Evolutionary conservation across 2,329 filamentous ascomycete species (phyloP).

Genomic region (Zymoseptoria tritici): DNA sequence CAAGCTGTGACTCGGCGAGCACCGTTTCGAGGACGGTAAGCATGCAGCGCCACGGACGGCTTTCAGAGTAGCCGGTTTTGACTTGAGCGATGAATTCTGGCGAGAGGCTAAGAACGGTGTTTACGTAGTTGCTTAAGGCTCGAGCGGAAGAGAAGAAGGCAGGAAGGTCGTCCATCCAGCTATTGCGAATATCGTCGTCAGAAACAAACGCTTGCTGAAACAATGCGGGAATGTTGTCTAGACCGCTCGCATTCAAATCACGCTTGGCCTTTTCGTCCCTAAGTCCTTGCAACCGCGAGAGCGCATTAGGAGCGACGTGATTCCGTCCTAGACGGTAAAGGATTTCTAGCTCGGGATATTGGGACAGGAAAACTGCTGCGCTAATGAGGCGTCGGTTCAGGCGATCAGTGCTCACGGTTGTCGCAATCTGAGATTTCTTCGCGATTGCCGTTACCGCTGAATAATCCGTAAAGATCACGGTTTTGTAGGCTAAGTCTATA

Average conservation of each 20-base stretch:
- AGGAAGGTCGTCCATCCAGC: not conserved
- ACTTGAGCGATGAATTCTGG: not conserved
- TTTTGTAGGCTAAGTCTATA: not conserved
- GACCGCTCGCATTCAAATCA: not conserved
- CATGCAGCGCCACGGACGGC: not conserved
- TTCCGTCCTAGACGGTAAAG: not conserved
- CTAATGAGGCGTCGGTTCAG: not conserved
- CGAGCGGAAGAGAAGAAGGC: not conserved
- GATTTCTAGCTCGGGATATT: not conserved
- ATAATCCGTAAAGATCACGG: conserved; percentile 1
- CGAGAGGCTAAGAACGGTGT: not conserved
- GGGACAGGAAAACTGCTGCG: not conserved
- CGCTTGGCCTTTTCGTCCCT: not conserved
- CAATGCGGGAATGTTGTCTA: not conserved
- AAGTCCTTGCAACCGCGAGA: not conserved
- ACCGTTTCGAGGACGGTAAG: not conserved
- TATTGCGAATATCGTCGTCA: not conserved
- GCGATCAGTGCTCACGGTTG: not conserved
- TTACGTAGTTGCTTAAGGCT: not conserved
- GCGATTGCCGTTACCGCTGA: not conserved
- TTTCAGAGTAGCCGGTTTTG: not conserved
- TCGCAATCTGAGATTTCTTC: conserved; percentile 1
- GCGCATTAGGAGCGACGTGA: not conserved
- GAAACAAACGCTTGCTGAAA: not conserved
- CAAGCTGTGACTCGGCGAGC: not conserved